Conservation (phyloP, 768 basidiomycete species). For the Leccinum truebloodii region DNA sequence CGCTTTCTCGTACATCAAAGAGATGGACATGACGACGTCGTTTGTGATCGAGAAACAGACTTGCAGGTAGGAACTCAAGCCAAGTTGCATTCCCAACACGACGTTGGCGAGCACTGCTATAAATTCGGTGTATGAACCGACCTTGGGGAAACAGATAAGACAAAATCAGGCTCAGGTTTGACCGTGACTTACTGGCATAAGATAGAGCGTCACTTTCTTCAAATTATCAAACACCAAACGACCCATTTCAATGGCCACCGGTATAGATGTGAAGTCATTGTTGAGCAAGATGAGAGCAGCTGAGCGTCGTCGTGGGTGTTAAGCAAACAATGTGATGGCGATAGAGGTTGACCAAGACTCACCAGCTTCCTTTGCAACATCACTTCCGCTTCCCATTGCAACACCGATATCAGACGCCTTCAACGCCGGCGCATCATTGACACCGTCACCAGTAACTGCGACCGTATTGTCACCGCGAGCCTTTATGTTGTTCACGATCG, state of each 20-base stretch:
- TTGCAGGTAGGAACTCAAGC: constrained; percentile 56
- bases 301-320: constrained; percentile 8
- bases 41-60: constrained; percentile 56
- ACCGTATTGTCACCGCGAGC: constrained; percentile 48
- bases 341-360: constrained; percentile 18
- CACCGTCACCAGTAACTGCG: constrained; percentile 59
- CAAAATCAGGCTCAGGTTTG: not conserved
- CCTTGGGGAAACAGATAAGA: constrained; percentile 24
- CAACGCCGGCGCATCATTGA: constrained; percentile 52
- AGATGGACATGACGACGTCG: constrained; percentile 52
- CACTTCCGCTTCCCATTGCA: constrained; percentile 50
- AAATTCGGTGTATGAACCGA: constrained; percentile 62
- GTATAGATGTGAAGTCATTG: constrained; percentile 60
- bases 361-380: constrained; percentile 58
- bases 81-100: constrained; percentile 58
- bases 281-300: constrained; percentile 54
- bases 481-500: constrained; percentile 56
- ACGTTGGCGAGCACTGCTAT: constrained; percentile 57
- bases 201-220: constrained; percentile 50
- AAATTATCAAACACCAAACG: constrained; percentile 61
- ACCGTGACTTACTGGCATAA: constrained; percentile 40
- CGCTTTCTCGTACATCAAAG: constrained; percentile 53
- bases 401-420: constrained; percentile 59
- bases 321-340: not conserved
- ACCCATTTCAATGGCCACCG: constrained; percentile 58